Base-by-base conservation (phyloP, 1,139 yeast species). In the Lodderomyces beijingensis region DNA sequence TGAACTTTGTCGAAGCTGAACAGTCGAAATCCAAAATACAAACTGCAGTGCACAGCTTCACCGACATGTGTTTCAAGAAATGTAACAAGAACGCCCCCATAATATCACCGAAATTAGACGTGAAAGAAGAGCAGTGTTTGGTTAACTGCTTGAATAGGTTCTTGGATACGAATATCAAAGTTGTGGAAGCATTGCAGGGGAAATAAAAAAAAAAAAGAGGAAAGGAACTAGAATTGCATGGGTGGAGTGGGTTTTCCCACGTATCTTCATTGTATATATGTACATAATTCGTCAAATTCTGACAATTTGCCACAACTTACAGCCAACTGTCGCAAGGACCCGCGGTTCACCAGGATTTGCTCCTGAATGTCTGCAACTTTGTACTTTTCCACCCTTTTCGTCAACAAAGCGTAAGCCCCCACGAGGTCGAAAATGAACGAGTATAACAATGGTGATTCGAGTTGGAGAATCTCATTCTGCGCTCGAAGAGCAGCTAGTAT, bases 1-100 rank as follows among this genome's bases (percentile, higher is more conserved):
- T 79, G 54, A 69, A 72, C 42, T 88, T 86, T 64, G 66, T 88
- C 34, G 94, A 87, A 52, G 64, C 81, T 9, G 96, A 89, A 61
- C 82, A 84, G 53, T 77, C 94, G 43, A 86, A 85, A 62, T 80
- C 94, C 36, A 86, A 87, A 62, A 87, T 89, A 18, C 96, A 87
- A 62, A 71, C 77, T 69, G 76, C 93, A 23, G 82, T 87, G 42
- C 94, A 87, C 55, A 77, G 72, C 52, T 87, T 86, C 68, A 88
- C 96, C 25, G 89, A 87, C 53, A 70, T 82, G 70, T 89, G 97
- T 57, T 89, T 87, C 69, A 84, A 82, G 57, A 84, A 85, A 62
- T 89, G 97, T 57, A 72, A 87, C 39, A 63, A 73, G 31, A 53
- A 59, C 41, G 53, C 47, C 33, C 63, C 73, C 12, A 71, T 80